Evolutionary conservation across 1,284 basidiomycete genomes (phyloP).

Genomic region (Rhodofomes roseus): DNA sequence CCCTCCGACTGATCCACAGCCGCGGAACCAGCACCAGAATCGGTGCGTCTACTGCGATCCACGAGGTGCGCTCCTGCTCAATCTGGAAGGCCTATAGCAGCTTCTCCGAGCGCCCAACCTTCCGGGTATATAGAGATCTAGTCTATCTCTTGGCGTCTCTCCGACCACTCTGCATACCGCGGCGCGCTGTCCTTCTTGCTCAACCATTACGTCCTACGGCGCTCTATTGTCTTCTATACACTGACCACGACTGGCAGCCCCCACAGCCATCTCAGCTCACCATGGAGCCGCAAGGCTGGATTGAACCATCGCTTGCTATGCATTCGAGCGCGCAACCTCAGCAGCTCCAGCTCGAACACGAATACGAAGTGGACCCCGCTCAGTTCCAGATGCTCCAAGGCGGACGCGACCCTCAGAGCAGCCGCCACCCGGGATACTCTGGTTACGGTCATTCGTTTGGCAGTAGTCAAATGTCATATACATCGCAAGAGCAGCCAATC

Average conservation of each 20-base stretch:
- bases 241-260: too few relatives aligned
- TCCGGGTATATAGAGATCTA: conserved; percentile 1
- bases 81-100: not conserved
- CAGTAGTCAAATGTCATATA: not conserved
- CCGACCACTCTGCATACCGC: too few relatives aligned
- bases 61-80: not conserved
- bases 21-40: not conserved
- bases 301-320: not conserved
- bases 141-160: conserved; percentile 1
- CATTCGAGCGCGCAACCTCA: conserved; percentile 9
- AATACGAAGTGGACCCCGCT: conserved; percentile 23
- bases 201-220: not conserved
- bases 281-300: not conserved
- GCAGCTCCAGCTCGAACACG: conserved; percentile 25
- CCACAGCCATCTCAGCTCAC: not conserved
- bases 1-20: not conserved
- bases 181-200: not conserved
- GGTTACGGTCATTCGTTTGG: not conserved
- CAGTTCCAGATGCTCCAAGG: conserved; percentile 21
- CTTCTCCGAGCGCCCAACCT: not conserved
- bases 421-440: not conserved
- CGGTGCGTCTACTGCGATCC: not conserved
- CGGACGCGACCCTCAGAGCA: not conserved
- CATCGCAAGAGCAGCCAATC: not conserved
- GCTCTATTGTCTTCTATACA: too few relatives aligned